phyloP scores from a whole-genome alignment of 306 rosid species.

The Bauhinia variegata region DNA sequence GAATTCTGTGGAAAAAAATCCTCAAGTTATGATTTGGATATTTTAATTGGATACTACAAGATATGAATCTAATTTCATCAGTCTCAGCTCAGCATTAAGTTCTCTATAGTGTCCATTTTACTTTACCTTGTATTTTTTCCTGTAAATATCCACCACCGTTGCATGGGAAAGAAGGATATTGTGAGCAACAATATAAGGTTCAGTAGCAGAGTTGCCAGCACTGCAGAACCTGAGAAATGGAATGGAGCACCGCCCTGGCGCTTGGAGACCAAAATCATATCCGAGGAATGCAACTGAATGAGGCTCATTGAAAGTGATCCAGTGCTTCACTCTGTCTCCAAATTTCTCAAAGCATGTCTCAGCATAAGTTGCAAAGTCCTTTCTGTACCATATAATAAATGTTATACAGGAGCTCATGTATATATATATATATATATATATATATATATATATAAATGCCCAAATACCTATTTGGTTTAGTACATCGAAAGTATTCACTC shows the following conservation, averaged over 20 bases:
- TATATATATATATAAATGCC: too few species aligned
- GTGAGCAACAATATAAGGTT: constrained; percentile 89
- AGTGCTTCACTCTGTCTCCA: constrained; percentile 93
- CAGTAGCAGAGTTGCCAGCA: constrained; percentile 78
- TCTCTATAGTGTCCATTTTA: neutral
- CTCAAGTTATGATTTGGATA: neutral
- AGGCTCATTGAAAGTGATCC: constrained; percentile 97
- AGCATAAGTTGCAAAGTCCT: constrained; percentile 73
- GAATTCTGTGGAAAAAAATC: constrained; percentile 41
- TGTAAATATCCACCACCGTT: constrained; percentile 57
- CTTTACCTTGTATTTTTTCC: constrained; percentile 73
- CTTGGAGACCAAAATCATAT: constrained; percentile 81
- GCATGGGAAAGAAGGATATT: constrained; percentile 80
- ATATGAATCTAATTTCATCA: neutral
- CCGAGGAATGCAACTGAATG: constrained; percentile 82
- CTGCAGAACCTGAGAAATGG: constrained; percentile 57
- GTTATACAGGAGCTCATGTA: too few species aligned
- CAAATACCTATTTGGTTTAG: too few species aligned
- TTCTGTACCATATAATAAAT: constrained; percentile 45
- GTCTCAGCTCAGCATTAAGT: neutral
- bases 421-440: too few species aligned
- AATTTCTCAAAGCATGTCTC: constrained; percentile 85
- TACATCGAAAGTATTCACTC: too few species aligned
- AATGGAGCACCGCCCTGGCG: constrained; percentile 90
- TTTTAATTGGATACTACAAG: neutral